phyloP scores from a whole-genome alignment of 2,329 filamentous ascomycete genomes.

The Fusarium dlaminii region DNA sequence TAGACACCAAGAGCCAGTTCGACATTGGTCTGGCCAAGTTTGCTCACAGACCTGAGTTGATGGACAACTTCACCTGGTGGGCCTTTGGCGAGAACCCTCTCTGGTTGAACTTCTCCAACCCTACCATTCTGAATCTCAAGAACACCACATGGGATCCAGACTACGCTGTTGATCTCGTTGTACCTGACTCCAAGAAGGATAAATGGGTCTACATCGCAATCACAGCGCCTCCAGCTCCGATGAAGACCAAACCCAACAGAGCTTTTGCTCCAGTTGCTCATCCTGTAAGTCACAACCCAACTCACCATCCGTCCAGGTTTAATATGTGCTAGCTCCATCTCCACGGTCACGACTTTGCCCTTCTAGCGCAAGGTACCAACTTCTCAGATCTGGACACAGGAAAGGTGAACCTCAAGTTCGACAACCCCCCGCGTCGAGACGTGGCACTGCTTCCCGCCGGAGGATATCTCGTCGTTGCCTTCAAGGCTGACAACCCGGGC shows the following conservation, averaged over 20 bases:
- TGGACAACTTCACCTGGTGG: not conserved
- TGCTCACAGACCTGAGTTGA: not conserved
- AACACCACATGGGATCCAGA: constrained; percentile 5
- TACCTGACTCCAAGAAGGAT: not conserved
- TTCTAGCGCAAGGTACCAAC: constrained; percentile 11
- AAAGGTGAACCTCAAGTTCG: constrained; percentile 1
- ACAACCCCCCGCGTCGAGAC: constrained; percentile 22
- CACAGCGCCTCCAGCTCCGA: not conserved
- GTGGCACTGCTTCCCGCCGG: constrained; percentile 11
- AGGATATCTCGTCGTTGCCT: constrained; percentile 17
- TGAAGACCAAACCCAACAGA: not conserved
- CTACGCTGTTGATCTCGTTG: constrained; percentile 20
- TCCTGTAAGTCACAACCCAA: too few species aligned
- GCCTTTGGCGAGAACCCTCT: constrained; percentile 13
- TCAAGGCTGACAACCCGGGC: constrained; percentile 8
- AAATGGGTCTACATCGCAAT: constrained; percentile 25
- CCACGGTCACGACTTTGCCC: constrained; percentile 22
- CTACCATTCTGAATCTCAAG: constrained; percentile 12
- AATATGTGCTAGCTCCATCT: constrained; percentile 3
- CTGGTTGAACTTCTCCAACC: constrained; percentile 26
- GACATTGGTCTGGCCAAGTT: not conserved
- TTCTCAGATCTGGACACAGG: not conserved
- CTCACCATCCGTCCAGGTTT: too few species aligned
- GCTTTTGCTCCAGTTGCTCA: constrained; percentile 5
- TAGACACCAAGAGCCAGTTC: not conserved